phyloP scores from a whole-genome alignment of 1,284 basidiomycete genomes.

The Marasmius fiardii region DNA sequence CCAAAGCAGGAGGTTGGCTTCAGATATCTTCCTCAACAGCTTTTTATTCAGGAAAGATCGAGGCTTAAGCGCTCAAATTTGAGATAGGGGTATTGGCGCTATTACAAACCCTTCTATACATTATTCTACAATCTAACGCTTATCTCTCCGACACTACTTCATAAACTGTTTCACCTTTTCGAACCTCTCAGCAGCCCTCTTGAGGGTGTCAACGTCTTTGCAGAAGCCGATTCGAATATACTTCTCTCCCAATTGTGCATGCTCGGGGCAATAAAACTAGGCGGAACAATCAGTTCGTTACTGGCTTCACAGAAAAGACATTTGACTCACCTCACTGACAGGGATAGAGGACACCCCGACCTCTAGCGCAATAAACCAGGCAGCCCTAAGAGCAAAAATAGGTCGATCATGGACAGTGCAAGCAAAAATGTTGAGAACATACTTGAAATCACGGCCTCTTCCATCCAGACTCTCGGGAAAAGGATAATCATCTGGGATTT shows the following conservation, averaged over 20 bases:
- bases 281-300: constrained; percentile 8
- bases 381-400: constrained; percentile 47
- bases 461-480: constrained; percentile 77
- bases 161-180: constrained; percentile 73
- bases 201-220: constrained; percentile 85
- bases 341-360: constrained; percentile 90
- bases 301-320: constrained; percentile 3
- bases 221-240: constrained; percentile 92
- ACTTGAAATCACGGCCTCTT: constrained; percentile 87
- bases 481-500: constrained; percentile 82
- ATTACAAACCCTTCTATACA: too few relatives aligned
- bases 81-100: too few relatives aligned
- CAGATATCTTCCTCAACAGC: too few relatives aligned
- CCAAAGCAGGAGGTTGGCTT: too few relatives aligned
- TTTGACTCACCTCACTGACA: constrained; percentile 76
- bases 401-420: not conserved
- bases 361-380: constrained; percentile 90
- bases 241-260: constrained; percentile 80
- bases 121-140: too few relatives aligned
- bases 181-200: constrained; percentile 74
- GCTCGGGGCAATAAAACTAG: constrained; percentile 88
- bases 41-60: too few relatives aligned
- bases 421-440: constrained; percentile 23
- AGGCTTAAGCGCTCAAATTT: too few relatives aligned
- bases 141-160: constrained; percentile 13